phyloP scores from a whole-genome alignment of 2,329 filamentous ascomycete genomes.

The Microascus cirrosus region DNA sequence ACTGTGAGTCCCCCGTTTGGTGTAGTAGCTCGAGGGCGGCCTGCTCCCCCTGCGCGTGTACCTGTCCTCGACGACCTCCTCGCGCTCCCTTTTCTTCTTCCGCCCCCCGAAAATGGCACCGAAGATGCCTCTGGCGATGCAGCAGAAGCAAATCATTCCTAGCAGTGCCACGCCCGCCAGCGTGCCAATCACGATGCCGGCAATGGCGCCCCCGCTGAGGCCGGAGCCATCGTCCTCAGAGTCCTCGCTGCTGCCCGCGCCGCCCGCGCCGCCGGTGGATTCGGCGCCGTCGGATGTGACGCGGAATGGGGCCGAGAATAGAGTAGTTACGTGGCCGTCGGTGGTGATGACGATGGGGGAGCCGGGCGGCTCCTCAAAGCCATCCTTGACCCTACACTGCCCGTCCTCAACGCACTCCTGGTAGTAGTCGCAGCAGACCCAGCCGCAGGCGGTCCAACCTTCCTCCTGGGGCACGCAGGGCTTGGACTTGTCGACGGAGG shows the following conservation, averaged over 20 bases:
- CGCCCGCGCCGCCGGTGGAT: constrained; percentile 31
- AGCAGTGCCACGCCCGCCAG: constrained; percentile 57
- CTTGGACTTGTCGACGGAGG: constrained; percentile 34
- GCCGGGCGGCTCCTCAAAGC: constrained; percentile 22
- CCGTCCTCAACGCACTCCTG: constrained; percentile 53
- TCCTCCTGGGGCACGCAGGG: constrained; percentile 42
- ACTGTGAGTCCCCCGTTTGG: constrained; percentile 39
- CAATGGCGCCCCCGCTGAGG: constrained; percentile 63
- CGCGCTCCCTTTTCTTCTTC: constrained; percentile 34
- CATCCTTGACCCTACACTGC: constrained; percentile 45
- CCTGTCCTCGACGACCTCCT: constrained; percentile 54
- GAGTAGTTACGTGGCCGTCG: constrained; percentile 38
- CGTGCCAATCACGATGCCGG: constrained; percentile 68
- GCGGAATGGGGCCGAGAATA: constrained; percentile 38
- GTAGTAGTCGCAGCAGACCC: constrained; percentile 58
- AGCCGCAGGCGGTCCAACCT: constrained; percentile 52
- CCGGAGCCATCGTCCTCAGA: constrained; percentile 18
- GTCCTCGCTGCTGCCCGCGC: constrained; percentile 19
- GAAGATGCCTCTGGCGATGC: constrained; percentile 53
- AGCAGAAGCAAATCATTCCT: constrained; percentile 63
- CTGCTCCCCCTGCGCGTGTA: constrained; percentile 29
- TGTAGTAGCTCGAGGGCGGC: constrained; percentile 24
- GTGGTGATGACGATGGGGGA: constrained; percentile 31
- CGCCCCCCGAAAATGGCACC: constrained; percentile 51
- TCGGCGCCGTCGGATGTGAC: constrained; percentile 29